Percentiles rank a stretch among this genome's conserved stretches.
phyloP scores from a whole-genome alignment of 2,329 filamentous ascomycete genomes.

The Fonsecaea nubica region DNA sequence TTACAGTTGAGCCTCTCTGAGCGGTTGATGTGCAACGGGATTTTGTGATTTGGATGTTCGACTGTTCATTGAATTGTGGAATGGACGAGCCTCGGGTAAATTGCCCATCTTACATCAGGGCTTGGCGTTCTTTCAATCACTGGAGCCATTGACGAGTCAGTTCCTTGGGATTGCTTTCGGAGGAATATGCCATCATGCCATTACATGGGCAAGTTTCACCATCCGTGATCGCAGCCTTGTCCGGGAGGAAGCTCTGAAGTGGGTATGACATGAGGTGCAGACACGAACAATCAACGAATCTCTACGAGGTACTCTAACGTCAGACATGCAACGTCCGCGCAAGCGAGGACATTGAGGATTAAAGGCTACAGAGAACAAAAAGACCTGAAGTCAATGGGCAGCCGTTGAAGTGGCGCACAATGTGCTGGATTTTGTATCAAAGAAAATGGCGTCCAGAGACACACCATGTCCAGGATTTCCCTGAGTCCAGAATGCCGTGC shows the following conservation, averaged over 20 bases:
- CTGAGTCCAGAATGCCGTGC: not conserved
- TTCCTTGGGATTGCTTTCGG: not conserved
- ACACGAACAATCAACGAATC: not conserved
- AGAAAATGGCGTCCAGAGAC: not conserved
- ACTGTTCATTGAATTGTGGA: constrained; percentile 10
- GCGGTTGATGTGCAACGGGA: constrained; percentile 3
- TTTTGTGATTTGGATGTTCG: constrained; percentile 9
- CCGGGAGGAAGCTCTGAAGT: not conserved
- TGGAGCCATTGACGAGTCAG: not conserved
- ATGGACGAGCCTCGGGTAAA: constrained; percentile 11
- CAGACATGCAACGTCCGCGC: not conserved
- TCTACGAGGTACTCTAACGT: no score
- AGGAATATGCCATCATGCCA: not conserved
- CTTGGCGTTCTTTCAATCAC: not conserved
- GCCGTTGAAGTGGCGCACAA: not conserved
- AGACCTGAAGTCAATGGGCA: not conserved
- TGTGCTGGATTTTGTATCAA: not conserved
- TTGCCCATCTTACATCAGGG: not conserved
- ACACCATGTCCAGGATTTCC: not conserved
- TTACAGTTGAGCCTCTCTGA: constrained; percentile 5
- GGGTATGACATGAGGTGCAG: not conserved
- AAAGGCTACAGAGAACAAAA: not conserved
- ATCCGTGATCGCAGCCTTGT: not conserved
- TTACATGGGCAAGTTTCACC: not conserved
- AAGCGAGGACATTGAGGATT: not conserved